A percentile compares a stretch with the other conserved stretches of the same genome.
Conservation (phyloP, 2,329 filamentous ascomycete genomes). For the Trichoderma atrobrunneum region DNA sequence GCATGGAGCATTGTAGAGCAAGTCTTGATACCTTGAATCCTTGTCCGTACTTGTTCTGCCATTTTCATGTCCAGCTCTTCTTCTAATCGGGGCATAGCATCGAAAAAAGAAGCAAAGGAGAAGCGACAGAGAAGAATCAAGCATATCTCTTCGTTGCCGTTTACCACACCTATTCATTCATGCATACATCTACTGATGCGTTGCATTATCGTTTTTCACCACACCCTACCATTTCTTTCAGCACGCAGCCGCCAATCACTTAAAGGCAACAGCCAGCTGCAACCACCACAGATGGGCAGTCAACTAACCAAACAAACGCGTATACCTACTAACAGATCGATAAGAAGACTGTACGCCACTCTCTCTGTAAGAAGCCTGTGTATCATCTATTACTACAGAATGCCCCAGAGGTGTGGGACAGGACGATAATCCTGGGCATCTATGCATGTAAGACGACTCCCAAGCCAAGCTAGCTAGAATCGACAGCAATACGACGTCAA, state of each 20-base stretch:
- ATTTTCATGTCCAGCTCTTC: neutral
- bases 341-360: neutral
- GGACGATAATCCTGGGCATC: neutral
- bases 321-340: neutral
- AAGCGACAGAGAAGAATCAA: neutral
- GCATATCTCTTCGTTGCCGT: neutral
- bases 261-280: neutral
- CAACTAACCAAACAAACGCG: too few species aligned
- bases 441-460: constrained; percentile 15
- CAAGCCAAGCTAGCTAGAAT: neutral
- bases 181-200: neutral
- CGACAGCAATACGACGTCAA: neutral
- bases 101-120: neutral
- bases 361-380: too few species aligned
- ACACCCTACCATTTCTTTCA: neutral
- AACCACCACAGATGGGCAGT: neutral
- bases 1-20: neutral
- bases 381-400: neutral
- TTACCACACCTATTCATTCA: neutral
- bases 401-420: neutral
- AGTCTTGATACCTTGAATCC: neutral
- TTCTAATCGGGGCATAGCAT: neutral
- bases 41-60: neutral
- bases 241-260: neutral
- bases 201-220: neutral